These are phyloP conservation scores for Cephalotrichum gorgonifer DNA, from an alignment of 2,329 filamentous ascomycete genomes.

Conservation along the genomic window DNA sequence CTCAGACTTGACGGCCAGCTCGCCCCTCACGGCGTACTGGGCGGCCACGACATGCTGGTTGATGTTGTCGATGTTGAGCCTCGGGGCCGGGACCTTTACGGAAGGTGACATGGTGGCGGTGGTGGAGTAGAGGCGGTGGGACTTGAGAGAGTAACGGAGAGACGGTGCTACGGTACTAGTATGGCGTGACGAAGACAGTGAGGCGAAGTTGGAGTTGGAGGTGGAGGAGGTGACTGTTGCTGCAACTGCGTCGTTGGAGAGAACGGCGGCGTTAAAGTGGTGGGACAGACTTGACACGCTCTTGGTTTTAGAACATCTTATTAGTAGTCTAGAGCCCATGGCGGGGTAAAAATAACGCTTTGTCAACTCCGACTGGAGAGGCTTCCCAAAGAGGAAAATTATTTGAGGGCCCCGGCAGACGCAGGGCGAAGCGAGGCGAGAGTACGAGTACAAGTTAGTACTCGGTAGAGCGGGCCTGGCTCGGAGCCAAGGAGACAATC, in stretches of 20 bases:
- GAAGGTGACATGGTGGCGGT: slow-evolving; percentile 19
- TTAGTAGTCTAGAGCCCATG: neutral
- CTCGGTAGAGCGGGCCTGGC: too few relatives aligned
- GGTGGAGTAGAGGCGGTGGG: neutral
- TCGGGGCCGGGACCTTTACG: slow-evolving; percentile 22
- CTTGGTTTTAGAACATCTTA: neutral
- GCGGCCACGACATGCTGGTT: slow-evolving; percentile 80
- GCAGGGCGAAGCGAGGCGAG: too few relatives aligned
- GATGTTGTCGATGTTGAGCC: slow-evolving; percentile 75
- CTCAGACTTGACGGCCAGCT: slow-evolving; percentile 89
- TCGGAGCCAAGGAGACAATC: neutral
- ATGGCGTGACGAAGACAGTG: too few relatives aligned
- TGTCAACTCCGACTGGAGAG: too few relatives aligned
- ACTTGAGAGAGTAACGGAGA: neutral
- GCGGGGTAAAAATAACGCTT: neutral
- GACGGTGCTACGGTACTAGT: neutral
- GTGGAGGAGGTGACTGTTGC: neutral
- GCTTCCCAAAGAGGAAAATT: neutral
- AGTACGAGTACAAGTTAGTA: too few relatives aligned
- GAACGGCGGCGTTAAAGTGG: neutral
- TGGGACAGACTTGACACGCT: neutral
- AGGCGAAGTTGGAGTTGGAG: neutral
- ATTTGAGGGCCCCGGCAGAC: too few relatives aligned
- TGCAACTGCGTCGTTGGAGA: too few relatives aligned
- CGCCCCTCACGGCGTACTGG: slow-evolving; percentile 93